Conservation (phyloP, 2,329 filamentous ascomycete species). For the Sporothrix pseudoabietina region DNA sequence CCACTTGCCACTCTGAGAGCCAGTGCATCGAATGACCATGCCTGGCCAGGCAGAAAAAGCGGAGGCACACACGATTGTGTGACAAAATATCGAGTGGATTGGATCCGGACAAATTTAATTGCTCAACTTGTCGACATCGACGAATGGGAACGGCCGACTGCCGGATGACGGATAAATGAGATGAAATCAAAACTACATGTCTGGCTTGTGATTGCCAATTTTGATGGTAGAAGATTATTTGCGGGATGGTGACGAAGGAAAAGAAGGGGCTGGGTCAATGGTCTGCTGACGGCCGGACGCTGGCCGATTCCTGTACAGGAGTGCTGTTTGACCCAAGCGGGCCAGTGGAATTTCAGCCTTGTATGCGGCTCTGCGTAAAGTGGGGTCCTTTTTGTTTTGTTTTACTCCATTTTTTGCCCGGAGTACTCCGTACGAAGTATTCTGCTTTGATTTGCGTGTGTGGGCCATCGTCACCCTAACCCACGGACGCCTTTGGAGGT, state of each 20-base stretch:
- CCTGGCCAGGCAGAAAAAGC: too few relatives aligned
- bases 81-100: neutral
- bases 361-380: conserved; percentile 10
- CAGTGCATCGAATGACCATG: neutral
- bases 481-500: neutral
- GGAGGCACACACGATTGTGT: neutral
- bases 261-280: conserved; percentile 1
- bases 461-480: neutral
- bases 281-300: conserved; percentile 8
- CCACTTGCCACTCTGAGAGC: neutral
- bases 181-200: neutral
- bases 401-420: neutral
- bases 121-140: neutral
- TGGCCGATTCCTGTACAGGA: neutral
- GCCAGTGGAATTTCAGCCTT: conserved; percentile 15
- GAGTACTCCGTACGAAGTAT: neutral
- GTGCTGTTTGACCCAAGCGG: neutral
- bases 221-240: neutral
- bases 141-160: neutral
- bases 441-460: neutral
- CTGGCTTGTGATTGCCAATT: neutral
- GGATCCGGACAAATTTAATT: neutral
- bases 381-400: neutral
- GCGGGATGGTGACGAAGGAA: neutral
- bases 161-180: neutral